These are phyloP conservation scores for Septoria petroselini DNA, from an alignment of 2,329 filamentous ascomycete genomes.

Conservation along the genomic window DNA sequence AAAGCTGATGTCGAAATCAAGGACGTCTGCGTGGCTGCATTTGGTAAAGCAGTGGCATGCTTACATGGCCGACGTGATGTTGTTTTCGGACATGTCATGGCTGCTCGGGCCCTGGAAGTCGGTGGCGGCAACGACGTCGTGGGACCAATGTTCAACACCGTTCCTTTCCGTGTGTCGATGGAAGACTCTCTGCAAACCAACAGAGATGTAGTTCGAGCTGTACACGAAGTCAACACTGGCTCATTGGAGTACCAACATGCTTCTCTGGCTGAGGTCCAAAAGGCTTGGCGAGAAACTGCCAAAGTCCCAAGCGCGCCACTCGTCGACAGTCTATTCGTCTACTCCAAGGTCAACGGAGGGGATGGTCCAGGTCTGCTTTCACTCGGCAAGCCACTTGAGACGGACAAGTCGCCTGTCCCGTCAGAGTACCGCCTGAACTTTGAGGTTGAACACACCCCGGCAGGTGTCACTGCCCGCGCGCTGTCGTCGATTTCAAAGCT, in stretches of 20 bases:
- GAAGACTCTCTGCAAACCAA: slow-evolving; percentile 18
- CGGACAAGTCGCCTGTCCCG: slow-evolving; percentile 18
- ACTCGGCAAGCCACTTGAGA: slow-evolving; percentile 12
- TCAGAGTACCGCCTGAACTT: slow-evolving; percentile 21
- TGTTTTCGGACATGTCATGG: slow-evolving; percentile 23
- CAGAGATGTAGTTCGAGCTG: slow-evolving; percentile 7
- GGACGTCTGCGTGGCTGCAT: slow-evolving; percentile 15
- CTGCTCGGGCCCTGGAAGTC: slow-evolving; percentile 11
- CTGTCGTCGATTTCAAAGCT: slow-evolving; percentile 8
- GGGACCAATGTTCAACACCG: slow-evolving; percentile 23
- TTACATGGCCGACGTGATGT: slow-evolving; percentile 16
- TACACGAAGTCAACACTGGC: slow-evolving; percentile 9
- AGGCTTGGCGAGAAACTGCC: slow-evolving; percentile 12
- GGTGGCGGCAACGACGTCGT: slow-evolving; percentile 14
- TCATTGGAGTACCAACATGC: slow-evolving; percentile 20
- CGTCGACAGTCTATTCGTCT: slow-evolving; percentile 20
- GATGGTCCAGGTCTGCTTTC: slow-evolving; percentile 4
- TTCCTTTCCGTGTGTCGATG: slow-evolving; percentile 16
- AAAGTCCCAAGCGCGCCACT: slow-evolving; percentile 8
- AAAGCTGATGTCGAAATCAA: slow-evolving; percentile 15
- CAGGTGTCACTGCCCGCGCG: slow-evolving; percentile 13
- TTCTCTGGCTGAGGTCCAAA: slow-evolving; percentile 19
- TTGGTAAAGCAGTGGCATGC: slow-evolving; percentile 17
- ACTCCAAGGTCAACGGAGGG: slow-evolving; percentile 10
- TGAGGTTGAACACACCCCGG: slow-evolving; percentile 18